phyloP scores from a whole-genome alignment of 495 filamentous ascomycete genomes.

The Xylaria flabelliformis region DNA sequence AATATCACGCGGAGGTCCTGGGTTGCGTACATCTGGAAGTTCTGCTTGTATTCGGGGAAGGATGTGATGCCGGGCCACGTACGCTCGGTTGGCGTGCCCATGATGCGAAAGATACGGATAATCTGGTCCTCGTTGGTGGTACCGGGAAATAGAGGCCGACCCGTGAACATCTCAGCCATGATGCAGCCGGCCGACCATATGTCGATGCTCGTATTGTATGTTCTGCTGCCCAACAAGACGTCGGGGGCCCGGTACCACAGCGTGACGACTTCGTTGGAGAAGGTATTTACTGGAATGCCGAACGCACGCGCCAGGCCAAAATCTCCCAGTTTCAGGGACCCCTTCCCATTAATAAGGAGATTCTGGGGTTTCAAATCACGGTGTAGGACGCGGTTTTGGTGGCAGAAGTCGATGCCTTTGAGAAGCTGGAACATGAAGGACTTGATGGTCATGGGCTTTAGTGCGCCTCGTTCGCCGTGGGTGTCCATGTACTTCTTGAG shows the following conservation, averaged over 20 bases:
- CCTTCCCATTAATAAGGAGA: constrained; percentile 90
- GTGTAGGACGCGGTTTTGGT: constrained; percentile 93
- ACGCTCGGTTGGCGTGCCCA: constrained; percentile 92
- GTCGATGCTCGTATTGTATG: constrained; percentile 97
- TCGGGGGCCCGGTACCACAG: constrained; percentile 96
- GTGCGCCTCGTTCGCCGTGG: constrained; percentile 78
- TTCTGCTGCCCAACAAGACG: constrained; percentile 86
- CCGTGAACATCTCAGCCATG: constrained; percentile 98
- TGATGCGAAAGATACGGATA: constrained; percentile 93
- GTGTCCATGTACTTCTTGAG: constrained; percentile 99
- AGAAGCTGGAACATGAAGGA: constrained; percentile 97
- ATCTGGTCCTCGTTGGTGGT: constrained; percentile 97
- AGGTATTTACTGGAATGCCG: constrained; percentile 96
- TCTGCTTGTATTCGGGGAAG: constrained; percentile 93
- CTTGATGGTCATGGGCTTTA: constrained; percentile 88
- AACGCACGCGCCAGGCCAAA: constrained; percentile 93
- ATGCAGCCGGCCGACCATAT: constrained; percentile 98
- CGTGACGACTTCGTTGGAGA: constrained; percentile 97
- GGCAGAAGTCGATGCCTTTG: constrained; percentile 93
- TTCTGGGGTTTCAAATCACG: constrained; percentile 98
- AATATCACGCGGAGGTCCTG: constrained; percentile 85
- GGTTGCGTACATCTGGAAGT: constrained; percentile 93
- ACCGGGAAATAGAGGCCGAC: constrained; percentile 89
- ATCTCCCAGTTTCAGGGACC: constrained; percentile 90
- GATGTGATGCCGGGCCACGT: constrained; percentile 90